A percentile compares a stretch with the other conserved stretches of the same genome.
These are phyloP conservation scores for Saccharomyces hybrid DNA, from an alignment of 1,139 yeast species.

Conservation along the genomic window DNA sequence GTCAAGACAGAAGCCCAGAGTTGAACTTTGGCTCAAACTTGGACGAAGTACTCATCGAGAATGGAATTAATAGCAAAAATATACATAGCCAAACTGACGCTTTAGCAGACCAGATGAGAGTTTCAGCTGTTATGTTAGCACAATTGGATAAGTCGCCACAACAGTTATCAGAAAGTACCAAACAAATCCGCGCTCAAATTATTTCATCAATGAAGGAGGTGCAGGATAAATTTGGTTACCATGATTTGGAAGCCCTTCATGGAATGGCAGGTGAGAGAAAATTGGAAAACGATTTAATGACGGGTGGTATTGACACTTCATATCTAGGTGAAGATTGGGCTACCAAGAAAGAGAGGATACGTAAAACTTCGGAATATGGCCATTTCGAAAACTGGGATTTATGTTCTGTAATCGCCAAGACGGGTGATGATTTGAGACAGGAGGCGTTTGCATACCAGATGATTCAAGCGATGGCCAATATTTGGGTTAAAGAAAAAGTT, in stretches of 20 bases:
- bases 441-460: slow-evolving; percentile 97
- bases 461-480: slow-evolving; percentile 73
- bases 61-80: slow-evolving; percentile 12
- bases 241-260: slow-evolving; percentile 46
- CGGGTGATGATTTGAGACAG: slow-evolving; percentile 91
- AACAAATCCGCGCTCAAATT: slow-evolving; percentile 72
- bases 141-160: slow-evolving; percentile 70
- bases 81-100: slow-evolving; percentile 35
- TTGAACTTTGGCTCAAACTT: slow-evolving; percentile 33
- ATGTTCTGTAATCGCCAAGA: slow-evolving; percentile 89
- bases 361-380: slow-evolving; percentile 71
- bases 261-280: slow-evolving; percentile 88
- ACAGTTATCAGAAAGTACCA: slow-evolving; percentile 53
- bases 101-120: slow-evolving; percentile 85
- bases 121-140: slow-evolving; percentile 89
- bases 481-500: slow-evolving; percentile 64
- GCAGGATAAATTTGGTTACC: slow-evolving; percentile 59
- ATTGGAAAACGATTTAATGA: slow-evolving; percentile 80
- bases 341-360: slow-evolving; percentile 68
- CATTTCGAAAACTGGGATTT: slow-evolving; percentile 89
- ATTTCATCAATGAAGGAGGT: slow-evolving; percentile 83
- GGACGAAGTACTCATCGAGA: slow-evolving; percentile 22
- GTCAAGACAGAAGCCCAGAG: slow-evolving; percentile 31
- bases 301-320: slow-evolving; percentile 54
- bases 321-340: slow-evolving; percentile 91